Conservation (phyloP, 371 early-diverging fungal genomes). For the Funneliformis caledonium region DNA sequence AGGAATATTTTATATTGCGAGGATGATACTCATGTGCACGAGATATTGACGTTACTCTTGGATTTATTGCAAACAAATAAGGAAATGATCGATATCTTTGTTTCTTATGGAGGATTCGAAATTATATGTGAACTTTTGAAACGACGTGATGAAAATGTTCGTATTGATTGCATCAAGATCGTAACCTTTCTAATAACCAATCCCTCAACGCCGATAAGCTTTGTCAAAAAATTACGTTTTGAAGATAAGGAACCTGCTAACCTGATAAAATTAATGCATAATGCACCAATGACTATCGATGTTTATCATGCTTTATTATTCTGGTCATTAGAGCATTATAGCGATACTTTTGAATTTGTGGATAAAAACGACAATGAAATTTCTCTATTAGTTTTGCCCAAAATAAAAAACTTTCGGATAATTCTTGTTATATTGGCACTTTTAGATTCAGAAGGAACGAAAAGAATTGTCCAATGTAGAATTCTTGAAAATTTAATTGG, state of each 20-base stretch:
- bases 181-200: conserved; percentile 35
- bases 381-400: neutral
- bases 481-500: conserved; percentile 37
- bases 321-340: conserved; percentile 31
- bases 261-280: conserved; percentile 29
- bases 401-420: conserved; percentile 37
- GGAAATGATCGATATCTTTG: conserved; percentile 37
- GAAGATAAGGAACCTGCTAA: conserved; percentile 29
- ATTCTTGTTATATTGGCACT: conserved; percentile 30
- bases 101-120: conserved; percentile 42
- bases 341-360: neutral
- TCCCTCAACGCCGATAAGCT: conserved; percentile 39
- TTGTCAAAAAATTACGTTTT: conserved; percentile 40
- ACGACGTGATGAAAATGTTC: conserved; percentile 33
- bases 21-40: conserved; percentile 40
- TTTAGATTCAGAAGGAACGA: conserved; percentile 31
- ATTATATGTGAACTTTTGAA: conserved; percentile 41
- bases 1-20: conserved; percentile 36
- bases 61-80: conserved; percentile 25
- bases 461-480: conserved; percentile 18
- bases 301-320: conserved; percentile 37
- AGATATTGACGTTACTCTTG: conserved; percentile 37
- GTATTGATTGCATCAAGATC: conserved; percentile 34
- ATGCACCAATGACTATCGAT: conserved; percentile 18
- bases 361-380: neutral